Evolutionary conservation across 345 rosid genomes (phyloP), one percentile per base, ranked within the genome.

Genomic region (Stellera chamaejasme): DNA sequence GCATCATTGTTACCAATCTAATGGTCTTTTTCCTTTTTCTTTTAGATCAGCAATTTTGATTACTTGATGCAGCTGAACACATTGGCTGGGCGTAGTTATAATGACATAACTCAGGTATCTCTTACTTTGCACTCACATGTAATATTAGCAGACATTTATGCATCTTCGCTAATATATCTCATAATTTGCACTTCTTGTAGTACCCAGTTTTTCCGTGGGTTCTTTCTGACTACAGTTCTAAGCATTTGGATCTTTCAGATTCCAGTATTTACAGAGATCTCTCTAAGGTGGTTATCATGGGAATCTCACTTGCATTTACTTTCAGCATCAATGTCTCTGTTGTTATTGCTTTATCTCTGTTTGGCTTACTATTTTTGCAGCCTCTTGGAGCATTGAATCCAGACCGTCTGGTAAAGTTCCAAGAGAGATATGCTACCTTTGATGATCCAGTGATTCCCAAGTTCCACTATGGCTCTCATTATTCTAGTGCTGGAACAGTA

Each of bases 131-230:
- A 49, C 54, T 46, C 54, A 13, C 28, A 39, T 36, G 50, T 43
- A 57, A 23, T 64, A 44, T 45, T 27, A 16, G 32, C 36, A 27
- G 54, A 44, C 62, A 11, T 45, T 58, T 62, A 45, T 50, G 10
- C 10, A 48, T 44, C 46, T 75, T 32, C 9, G 39, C 39, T 32
- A 32, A 32, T 32, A 5, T 32, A 5, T 32, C 39, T 32, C 39
- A 32, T 2, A 32, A 32, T 13, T 32, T 5, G 39, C 19, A 61
- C 72, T 66, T 39, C 64, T 57, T 79, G 79, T 88, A 93, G 99
- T 93, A 93, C 79, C 99, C 97, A 61, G 97, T 93, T 72, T 93
- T 93, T 66, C 99, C 99, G 23, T 93, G 99, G 99, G 73, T 93
- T 68, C 87, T 90, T 48, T 80, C 96, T 61, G 87, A 93, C 71